These are phyloP conservation scores for Debaryomyces tyrocola DNA, from an alignment of 805 yeast species.

Conservation along the genomic window DNA sequence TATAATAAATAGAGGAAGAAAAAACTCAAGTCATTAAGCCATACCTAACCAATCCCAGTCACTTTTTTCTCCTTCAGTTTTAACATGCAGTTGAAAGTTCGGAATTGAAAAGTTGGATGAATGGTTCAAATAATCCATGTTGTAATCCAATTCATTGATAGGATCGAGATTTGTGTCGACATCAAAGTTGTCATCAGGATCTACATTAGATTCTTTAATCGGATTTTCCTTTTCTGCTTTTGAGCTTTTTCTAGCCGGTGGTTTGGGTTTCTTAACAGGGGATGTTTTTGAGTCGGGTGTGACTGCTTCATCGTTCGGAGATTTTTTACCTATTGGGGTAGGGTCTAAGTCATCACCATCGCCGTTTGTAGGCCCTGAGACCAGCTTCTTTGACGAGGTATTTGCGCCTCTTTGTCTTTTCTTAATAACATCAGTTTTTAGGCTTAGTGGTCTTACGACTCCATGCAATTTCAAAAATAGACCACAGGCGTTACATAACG, in stretches of 20 bases:
- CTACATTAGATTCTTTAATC: too few species aligned
- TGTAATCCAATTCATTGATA: conserved; percentile 6
- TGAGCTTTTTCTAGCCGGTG: not conserved
- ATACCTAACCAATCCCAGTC: conserved; percentile 32
- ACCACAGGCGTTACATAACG: conserved; percentile 96
- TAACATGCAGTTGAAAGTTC: not conserved
- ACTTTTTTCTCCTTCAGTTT: conserved; percentile 6
- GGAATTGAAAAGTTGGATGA: not conserved
- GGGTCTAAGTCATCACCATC: conserved; percentile 55
- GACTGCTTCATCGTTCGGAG: not conserved
- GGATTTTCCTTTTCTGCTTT: too few species aligned
- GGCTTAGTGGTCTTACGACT: conserved; percentile 86
- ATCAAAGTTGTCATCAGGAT: too few species aligned
- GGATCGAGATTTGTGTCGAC: conserved; percentile 5
- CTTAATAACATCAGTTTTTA: conserved; percentile 90
- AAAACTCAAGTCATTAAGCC: conserved; percentile 15
- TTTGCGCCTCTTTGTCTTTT: conserved; percentile 69
- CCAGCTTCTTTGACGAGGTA: conserved; percentile 14
- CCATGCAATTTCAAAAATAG: conserved; percentile 89
- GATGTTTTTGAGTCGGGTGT: conserved; percentile 4
- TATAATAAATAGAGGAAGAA: not conserved
- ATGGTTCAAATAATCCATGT: conserved; percentile 1
- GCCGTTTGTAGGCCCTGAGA: conserved; percentile 27
- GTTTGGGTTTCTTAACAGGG: conserved; percentile 3
- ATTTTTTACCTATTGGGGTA: conserved; percentile 26